phyloP scores from a whole-genome alignment of 1,284 basidiomycete species.

The Anthracocystis panici-leucophaei region DNA sequence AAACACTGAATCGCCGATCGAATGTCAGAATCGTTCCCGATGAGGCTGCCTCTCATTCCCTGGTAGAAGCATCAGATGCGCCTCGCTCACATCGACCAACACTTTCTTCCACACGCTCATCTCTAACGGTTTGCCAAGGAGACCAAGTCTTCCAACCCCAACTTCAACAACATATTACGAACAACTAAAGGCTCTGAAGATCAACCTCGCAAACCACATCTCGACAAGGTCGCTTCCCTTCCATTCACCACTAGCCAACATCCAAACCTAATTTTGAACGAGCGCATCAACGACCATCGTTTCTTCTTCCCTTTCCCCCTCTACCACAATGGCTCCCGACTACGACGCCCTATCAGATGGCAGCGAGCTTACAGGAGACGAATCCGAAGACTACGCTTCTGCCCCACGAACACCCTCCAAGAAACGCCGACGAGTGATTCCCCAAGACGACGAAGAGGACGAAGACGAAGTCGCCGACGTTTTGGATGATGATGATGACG shows the following conservation, averaged over 20 bases:
- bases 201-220: no score
- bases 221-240: no score
- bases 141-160: no score
- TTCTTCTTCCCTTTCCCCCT: neutral
- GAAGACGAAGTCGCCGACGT: slow-evolving; percentile 33
- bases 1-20: slow-evolving; percentile 17
- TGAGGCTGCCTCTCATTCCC: neutral
- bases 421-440: slow-evolving; percentile 30
- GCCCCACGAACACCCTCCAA: slow-evolving; percentile 35
- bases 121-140: neutral
- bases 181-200: no score
- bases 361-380: slow-evolving; percentile 42
- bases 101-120: neutral
- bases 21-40: neutral
- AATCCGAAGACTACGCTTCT: slow-evolving; percentile 25
- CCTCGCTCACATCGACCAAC: neutral
- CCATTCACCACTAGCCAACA: neutral
- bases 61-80: neutral
- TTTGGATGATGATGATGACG: slow-evolving; percentile 33
- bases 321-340: slow-evolving; percentile 19
- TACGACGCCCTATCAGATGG: slow-evolving; percentile 46
- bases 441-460: slow-evolving; percentile 34
- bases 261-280: neutral
- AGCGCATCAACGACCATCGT: neutral
- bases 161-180: no score